Base-by-base conservation (phyloP, 2,329 filamentous ascomycete species). In the Elsinoe batatas region DNA sequence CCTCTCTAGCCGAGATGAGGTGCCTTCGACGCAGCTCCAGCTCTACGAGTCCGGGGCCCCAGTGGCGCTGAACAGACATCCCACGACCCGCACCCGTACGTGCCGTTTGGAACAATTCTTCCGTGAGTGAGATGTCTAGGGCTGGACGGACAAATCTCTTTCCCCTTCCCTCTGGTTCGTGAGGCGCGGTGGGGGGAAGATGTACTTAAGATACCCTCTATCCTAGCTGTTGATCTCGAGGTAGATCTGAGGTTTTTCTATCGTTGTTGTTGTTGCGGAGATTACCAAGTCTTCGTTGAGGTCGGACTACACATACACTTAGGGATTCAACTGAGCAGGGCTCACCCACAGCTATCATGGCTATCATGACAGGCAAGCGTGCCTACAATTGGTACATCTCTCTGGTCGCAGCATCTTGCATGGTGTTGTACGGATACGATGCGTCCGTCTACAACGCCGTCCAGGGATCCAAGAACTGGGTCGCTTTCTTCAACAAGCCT, bases 361-460 rank as follows among this genome's bases (percentile, higher is more conserved):
- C 40, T 17, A 13, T 20, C 35, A 65, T 69, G 54, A 60, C 65
- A 58, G 56, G 60, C 11, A 72, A 68, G 59, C 67, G 69, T 60
- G 64, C 69, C 50, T 77, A 77, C 67, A 77, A 78, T 64, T 76
- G 74, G 73, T 86, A 83, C 72, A 81, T 85, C 61, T 83, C 82
- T 58, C 73, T 85, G 51, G 80, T 87, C 61, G 84, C 84, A 56
- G 83, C 84, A 64, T 81, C 82, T 67, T 87, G 82, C 68, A 87
- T 87, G 84, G 82, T 87, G 18, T 75, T 88, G 43, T 87, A 87
- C 66, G 84, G 84, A 57, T 87, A 87, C 66, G 84, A 87, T 75
- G 83, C 84, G 1, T 85, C 82, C 36, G 83, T 86, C 46, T 88
- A 83, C 74, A 88, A 88, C 67, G 82, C 83, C 4, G 79, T 86